Evolutionary conservation across 148 eudicot genomes (phyloP).

Genomic region (Camellia sinensis): DNA sequence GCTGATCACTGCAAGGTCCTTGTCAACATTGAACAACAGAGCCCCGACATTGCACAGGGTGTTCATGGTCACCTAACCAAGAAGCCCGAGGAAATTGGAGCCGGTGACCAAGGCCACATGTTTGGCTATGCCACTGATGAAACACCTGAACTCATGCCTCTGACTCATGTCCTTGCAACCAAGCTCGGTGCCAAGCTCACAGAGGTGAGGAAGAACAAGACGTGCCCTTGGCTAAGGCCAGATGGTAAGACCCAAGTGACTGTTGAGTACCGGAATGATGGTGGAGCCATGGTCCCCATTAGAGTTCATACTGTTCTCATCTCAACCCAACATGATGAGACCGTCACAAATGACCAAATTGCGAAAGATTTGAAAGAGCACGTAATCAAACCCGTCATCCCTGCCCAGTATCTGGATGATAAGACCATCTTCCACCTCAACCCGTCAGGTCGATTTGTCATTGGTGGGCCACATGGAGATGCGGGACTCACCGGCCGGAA

Average conservation of each 20-base stretch:
- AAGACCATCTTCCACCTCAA: constrained; percentile 52
- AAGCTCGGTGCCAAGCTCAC: constrained; percentile 50
- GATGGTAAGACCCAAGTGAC: constrained; percentile 55
- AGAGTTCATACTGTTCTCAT: constrained; percentile 50
- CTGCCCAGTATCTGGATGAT: constrained; percentile 41
- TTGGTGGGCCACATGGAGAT: constrained; percentile 53
- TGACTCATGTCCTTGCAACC: constrained; percentile 48
- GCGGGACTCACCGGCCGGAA: constrained; percentile 48
- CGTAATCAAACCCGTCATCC: constrained; percentile 49
- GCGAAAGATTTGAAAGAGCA: constrained; percentile 43
- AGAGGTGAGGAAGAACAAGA: constrained; percentile 48
- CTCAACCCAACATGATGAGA: constrained; percentile 55
- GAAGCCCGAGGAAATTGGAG: constrained; percentile 54
- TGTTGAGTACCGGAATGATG: constrained; percentile 42
- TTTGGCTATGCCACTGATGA: constrained; percentile 52
- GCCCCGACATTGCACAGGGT: constrained; percentile 49
- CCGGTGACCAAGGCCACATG: constrained; percentile 52
- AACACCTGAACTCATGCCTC: constrained; percentile 48
- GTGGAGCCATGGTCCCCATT: constrained; percentile 47
- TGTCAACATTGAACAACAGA: constrained; percentile 45
- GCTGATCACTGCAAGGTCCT: constrained; percentile 53
- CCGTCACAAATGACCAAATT: constrained; percentile 39
- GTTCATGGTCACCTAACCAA: constrained; percentile 50
- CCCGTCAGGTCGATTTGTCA: constrained; percentile 47
- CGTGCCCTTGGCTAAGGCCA: constrained; percentile 47